phyloP scores from a whole-genome alignment of 1,139 yeast species.

The Meyerozyma athensensis region DNA sequence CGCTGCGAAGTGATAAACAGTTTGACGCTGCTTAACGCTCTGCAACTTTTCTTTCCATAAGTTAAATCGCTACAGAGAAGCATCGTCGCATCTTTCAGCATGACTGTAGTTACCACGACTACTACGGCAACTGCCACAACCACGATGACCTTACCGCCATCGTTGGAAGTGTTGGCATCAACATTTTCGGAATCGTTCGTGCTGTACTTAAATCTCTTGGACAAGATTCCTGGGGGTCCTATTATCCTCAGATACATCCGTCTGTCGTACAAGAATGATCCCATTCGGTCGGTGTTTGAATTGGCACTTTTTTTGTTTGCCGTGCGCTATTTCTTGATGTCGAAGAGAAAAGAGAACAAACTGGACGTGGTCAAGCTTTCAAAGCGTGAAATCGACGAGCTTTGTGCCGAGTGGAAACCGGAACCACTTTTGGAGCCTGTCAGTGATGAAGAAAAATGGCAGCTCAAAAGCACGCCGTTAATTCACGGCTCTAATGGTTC shows the following conservation, averaged over 20 bases:
- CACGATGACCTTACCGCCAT: slow-evolving; percentile 24
- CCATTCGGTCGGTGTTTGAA: slow-evolving; percentile 83
- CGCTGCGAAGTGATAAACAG: too few species aligned
- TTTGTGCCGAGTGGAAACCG: slow-evolving; percentile 89
- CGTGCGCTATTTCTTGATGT: slow-evolving; percentile 73
- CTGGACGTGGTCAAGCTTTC: slow-evolving; percentile 64
- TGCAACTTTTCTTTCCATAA: too few species aligned
- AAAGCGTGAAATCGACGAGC: slow-evolving; percentile 70
- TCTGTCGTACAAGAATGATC: slow-evolving; percentile 93
- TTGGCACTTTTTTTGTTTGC: slow-evolving; percentile 78
- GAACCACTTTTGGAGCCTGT: slow-evolving; percentile 67
- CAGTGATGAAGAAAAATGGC: slow-evolving; percentile 53
- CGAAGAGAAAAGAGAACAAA: slow-evolving; percentile 76
- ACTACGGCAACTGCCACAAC: slow-evolving; percentile 7
- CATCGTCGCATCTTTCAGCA: background rate
- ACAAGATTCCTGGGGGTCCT: slow-evolving; percentile 73
- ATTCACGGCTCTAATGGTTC: slow-evolving; percentile 54
- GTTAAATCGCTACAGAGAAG: background rate
- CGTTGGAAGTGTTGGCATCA: slow-evolving; percentile 35
- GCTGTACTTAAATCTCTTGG: slow-evolving; percentile 32
- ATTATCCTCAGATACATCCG: slow-evolving; percentile 71
- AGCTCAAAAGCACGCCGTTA: slow-evolving; percentile 57
- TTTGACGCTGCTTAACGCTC: too few species aligned
- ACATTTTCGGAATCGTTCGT: slow-evolving; percentile 34
- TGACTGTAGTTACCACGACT: slow-evolving; percentile 4